A percentile compares a stretch with the other conserved stretches of the same genome.
Evolutionary conservation across 495 filamentous ascomycete species (phyloP).

Genomic region (Pyrenula massariospora): DNA sequence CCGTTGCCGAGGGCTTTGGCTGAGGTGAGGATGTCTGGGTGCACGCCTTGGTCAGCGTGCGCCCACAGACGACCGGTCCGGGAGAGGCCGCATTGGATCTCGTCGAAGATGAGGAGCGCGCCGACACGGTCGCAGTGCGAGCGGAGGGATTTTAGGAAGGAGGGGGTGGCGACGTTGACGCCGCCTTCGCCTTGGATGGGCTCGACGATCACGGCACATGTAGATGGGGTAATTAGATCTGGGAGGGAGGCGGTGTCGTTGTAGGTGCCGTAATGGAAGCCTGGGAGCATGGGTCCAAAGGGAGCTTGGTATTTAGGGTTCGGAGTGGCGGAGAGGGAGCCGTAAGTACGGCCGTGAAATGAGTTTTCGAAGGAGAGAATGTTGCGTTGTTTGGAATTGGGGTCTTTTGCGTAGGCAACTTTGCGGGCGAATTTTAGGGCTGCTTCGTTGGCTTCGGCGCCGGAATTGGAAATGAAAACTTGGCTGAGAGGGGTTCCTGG

Average conservation of each 20-base stretch:
- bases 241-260: constrained; percentile 66
- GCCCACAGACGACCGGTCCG: constrained; percentile 88
- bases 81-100: constrained; percentile 89
- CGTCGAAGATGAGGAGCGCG: constrained; percentile 84
- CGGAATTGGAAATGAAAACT: constrained; percentile 91
- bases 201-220: constrained; percentile 92
- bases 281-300: constrained; percentile 89
- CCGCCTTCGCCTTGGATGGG: constrained; percentile 97
- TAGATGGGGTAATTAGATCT: constrained; percentile 65
- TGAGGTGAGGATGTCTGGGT: constrained; percentile 87
- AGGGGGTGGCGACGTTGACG: constrained; percentile 67
- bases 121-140: constrained; percentile 75
- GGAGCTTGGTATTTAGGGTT: constrained; percentile 97
- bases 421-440: constrained; percentile 96
- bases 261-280: constrained; percentile 75
- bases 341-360: constrained; percentile 97
- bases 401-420: constrained; percentile 60
- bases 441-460: constrained; percentile 91
- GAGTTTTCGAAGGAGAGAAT: constrained; percentile 79
- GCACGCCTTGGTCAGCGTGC: constrained; percentile 68
- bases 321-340: constrained; percentile 81
- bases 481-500: constrained; percentile 70
- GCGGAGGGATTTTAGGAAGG: constrained; percentile 69
- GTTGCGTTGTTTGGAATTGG: constrained; percentile 65
- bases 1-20: constrained; percentile 96